These are phyloP conservation scores for Prunus davidiana DNA, from an alignment of 306 rosid species.

Conservation along the genomic window DNA sequence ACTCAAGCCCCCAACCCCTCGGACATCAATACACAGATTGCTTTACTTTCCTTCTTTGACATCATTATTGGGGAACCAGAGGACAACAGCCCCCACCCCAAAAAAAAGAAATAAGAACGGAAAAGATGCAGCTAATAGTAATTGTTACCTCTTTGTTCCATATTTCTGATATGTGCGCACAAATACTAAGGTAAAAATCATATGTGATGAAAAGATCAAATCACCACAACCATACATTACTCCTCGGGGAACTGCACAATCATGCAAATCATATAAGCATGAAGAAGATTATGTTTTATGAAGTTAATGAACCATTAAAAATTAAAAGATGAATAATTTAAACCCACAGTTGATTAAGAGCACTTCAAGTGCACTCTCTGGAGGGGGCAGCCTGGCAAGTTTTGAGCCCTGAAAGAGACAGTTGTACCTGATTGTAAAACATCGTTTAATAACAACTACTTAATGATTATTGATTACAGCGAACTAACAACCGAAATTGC, in stretches of 20 bases:
- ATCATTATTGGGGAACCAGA: background rate
- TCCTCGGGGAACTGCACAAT: slow-evolving; percentile 49
- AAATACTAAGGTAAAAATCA: slow-evolving; percentile 52
- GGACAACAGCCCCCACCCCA: too few relatives aligned
- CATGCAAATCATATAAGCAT: slow-evolving; percentile 18
- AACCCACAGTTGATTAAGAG: slow-evolving; percentile 40
- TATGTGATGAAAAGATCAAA: slow-evolving; percentile 55
- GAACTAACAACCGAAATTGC: background rate
- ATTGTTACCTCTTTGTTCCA: slow-evolving; percentile 41
- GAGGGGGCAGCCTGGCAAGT: slow-evolving; percentile 43
- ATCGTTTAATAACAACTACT: slow-evolving; percentile 7
- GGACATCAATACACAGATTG: background rate
- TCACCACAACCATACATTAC: slow-evolving; percentile 50
- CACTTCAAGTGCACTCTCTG: slow-evolving; percentile 41
- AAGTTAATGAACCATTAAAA: background rate
- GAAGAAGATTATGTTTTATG: background rate
- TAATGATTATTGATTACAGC: slow-evolving; percentile 2
- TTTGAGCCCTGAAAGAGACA: slow-evolving; percentile 52
- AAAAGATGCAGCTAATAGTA: background rate
- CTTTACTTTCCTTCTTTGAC: background rate
- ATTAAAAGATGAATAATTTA: background rate
- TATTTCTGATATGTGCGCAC: slow-evolving; percentile 48
- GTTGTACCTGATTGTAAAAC: slow-evolving; percentile 27
- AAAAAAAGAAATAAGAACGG: too few relatives aligned
- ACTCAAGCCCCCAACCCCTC: background rate